Conservation (phyloP, 495 filamentous ascomycete genomes). For the Emericellopsis terricola region DNA sequence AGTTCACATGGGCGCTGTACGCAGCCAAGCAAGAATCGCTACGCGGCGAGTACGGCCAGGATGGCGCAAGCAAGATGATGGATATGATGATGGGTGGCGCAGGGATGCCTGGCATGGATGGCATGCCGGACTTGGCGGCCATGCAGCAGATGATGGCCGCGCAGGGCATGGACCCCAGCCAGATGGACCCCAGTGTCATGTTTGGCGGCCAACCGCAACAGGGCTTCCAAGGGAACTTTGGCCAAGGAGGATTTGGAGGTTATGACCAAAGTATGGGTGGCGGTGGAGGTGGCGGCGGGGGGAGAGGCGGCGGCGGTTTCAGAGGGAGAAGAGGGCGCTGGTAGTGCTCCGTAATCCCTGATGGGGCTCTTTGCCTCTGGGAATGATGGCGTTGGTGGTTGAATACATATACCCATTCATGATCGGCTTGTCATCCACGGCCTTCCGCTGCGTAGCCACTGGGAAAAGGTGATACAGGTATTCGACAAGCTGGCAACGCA, state of each 20-base stretch:
- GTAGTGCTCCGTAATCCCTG: too few species aligned
- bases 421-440: too few species aligned
- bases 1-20: constrained; percentile 96
- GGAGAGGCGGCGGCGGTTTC: constrained; percentile 25
- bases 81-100: constrained; percentile 65
- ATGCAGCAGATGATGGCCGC: constrained; percentile 72
- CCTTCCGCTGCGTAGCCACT: too few species aligned
- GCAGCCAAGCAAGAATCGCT: constrained; percentile 72
- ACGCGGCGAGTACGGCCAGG: constrained; percentile 43
- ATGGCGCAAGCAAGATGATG: constrained; percentile 68
- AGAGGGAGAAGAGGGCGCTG: too few species aligned
- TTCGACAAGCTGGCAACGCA: too few species aligned
- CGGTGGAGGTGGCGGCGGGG: constrained; percentile 16
- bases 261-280: constrained; percentile 36
- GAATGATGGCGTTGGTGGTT: too few species aligned
- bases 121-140: constrained; percentile 53
- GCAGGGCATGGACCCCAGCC: constrained; percentile 60
- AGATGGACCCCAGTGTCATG: constrained; percentile 51
- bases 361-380: too few species aligned
- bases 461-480: too few species aligned
- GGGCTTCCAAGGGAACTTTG: constrained; percentile 27
- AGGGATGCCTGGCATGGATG: constrained; percentile 27
- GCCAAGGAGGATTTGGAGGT: constrained; percentile 30
- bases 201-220: constrained; percentile 29
- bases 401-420: too few species aligned